These are phyloP conservation scores for Fusarium caatingaense DNA, from an alignment of 2,329 filamentous ascomycete genomes.

Conservation along the genomic window DNA sequence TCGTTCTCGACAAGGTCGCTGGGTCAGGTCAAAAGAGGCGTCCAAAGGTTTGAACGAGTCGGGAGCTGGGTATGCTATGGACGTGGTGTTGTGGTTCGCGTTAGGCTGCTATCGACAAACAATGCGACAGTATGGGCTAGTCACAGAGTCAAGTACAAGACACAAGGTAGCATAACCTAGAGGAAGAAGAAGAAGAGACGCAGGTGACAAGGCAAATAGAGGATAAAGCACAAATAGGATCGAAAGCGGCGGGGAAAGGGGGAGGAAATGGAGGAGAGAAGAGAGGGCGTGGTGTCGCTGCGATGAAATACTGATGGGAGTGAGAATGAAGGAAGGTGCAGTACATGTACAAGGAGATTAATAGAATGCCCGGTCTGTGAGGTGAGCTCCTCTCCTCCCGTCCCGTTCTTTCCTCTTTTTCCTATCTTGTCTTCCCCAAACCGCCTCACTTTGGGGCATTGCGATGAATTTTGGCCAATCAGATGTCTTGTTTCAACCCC, in stretches of 20 bases:
- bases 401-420: background rate
- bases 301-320: constrained; percentile 1
- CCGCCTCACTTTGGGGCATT: constrained; percentile 39
- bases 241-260: constrained; percentile 11
- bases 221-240: constrained; percentile 12
- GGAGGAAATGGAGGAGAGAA: constrained; percentile 14
- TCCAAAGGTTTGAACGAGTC: constrained; percentile 3
- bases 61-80: constrained; percentile 1
- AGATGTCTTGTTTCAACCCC: constrained; percentile 33
- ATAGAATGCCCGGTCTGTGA: background rate
- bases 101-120: constrained; percentile 9
- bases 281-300: constrained; percentile 3
- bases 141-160: background rate
- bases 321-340: background rate
- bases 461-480: constrained; percentile 20
- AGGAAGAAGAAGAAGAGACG: background rate
- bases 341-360: constrained; percentile 1
- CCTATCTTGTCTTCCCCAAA: constrained; percentile 12
- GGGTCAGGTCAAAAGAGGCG: background rate
- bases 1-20: background rate
- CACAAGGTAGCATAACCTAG: background rate
- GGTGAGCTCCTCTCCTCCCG: background rate
- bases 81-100: constrained; percentile 9
- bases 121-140: constrained; percentile 5
- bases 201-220: constrained; percentile 14